Conservation (phyloP, 2,329 filamentous ascomycete genomes). For the Chaetomium globosum region DNA sequence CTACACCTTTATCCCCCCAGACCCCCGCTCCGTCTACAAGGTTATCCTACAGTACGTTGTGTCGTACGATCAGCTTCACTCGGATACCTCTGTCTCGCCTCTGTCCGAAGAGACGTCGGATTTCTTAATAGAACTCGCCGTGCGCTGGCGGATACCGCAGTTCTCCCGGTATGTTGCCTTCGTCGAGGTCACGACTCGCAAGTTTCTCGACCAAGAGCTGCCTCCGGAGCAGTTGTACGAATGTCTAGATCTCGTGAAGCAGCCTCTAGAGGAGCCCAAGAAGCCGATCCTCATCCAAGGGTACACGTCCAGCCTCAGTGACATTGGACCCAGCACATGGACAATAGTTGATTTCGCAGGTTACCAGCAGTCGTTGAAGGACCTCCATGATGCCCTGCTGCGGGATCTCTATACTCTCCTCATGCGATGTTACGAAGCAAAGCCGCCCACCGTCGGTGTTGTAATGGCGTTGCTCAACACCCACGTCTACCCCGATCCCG, state of each 20-base stretch:
- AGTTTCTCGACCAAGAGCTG: slow-evolving; percentile 82
- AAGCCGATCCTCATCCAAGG: slow-evolving; percentile 60
- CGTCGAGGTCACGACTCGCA: slow-evolving; percentile 80
- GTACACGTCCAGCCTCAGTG: slow-evolving; percentile 54
- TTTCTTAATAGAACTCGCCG: slow-evolving; percentile 78
- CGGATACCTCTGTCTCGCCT: slow-evolving; percentile 53
- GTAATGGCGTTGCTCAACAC: slow-evolving; percentile 79
- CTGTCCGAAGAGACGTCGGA: slow-evolving; percentile 81
- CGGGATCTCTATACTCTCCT: slow-evolving; percentile 87
- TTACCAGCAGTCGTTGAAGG: slow-evolving; percentile 74
- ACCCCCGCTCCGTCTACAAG: slow-evolving; percentile 81
- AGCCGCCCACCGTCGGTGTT: slow-evolving; percentile 76
- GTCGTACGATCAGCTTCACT: slow-evolving; percentile 63
- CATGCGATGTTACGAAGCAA: slow-evolving; percentile 85
- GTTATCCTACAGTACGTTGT: slow-evolving; percentile 78
- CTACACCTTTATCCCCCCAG: slow-evolving; percentile 87
- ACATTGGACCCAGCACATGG: slow-evolving; percentile 65
- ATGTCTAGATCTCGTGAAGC: slow-evolving; percentile 80
- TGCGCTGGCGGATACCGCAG: slow-evolving; percentile 86
- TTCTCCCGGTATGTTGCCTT: slow-evolving; percentile 79
- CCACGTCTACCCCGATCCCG: slow-evolving; percentile 77
- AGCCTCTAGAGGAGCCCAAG: slow-evolving; percentile 66
- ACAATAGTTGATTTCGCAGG: slow-evolving; percentile 67
- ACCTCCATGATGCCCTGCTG: slow-evolving; percentile 77
- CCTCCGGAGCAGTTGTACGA: slow-evolving; percentile 78